These are phyloP conservation scores for Boletus reticuloceps DNA, from an alignment of 768 basidiomycete species.

Conservation along the genomic window DNA sequence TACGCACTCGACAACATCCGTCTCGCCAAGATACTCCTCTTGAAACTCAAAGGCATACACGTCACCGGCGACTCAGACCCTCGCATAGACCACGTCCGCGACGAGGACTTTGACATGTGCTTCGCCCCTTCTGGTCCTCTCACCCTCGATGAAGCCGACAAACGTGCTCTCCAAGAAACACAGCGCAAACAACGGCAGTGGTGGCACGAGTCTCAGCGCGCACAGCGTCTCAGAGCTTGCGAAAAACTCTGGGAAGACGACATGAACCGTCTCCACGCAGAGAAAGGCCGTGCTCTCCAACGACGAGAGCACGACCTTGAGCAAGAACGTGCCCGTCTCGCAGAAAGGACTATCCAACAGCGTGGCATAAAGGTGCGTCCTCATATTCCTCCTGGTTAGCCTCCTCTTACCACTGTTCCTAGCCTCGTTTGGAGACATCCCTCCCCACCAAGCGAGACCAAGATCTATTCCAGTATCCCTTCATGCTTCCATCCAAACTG, in stretches of 20 bases:
- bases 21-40: slow-evolving; percentile 60
- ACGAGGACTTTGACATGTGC: slow-evolving; percentile 42
- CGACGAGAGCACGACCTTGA: slow-evolving; percentile 31
- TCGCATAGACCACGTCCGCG: slow-evolving; percentile 56
- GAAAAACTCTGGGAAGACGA: slow-evolving; percentile 49
- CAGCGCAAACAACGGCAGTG: slow-evolving; percentile 35
- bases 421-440: slow-evolving; percentile 17
- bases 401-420: slow-evolving; percentile 2
- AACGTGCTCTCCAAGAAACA: slow-evolving; percentile 37
- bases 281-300: slow-evolving; percentile 34
- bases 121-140: slow-evolving; percentile 40
- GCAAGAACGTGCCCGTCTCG: slow-evolving; percentile 26
- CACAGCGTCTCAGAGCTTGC: slow-evolving; percentile 43
- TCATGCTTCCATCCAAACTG: slow-evolving; percentile 27
- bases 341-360: slow-evolving; percentile 7
- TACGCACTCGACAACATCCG: slow-evolving; percentile 68
- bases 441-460: slow-evolving; percentile 15
- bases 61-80: slow-evolving; percentile 60
- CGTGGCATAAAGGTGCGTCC: slow-evolving; percentile 23
- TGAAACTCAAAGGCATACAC: slow-evolving; percentile 59
- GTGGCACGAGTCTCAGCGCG: slow-evolving; percentile 32
- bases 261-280: slow-evolving; percentile 42
- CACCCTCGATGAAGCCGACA: slow-evolving; percentile 40
- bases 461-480: slow-evolving; percentile 33
- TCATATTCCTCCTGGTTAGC: neutral